phyloP scores from a whole-genome alignment of 1,284 basidiomycete genomes.

The Sporisorium graminicola region DNA sequence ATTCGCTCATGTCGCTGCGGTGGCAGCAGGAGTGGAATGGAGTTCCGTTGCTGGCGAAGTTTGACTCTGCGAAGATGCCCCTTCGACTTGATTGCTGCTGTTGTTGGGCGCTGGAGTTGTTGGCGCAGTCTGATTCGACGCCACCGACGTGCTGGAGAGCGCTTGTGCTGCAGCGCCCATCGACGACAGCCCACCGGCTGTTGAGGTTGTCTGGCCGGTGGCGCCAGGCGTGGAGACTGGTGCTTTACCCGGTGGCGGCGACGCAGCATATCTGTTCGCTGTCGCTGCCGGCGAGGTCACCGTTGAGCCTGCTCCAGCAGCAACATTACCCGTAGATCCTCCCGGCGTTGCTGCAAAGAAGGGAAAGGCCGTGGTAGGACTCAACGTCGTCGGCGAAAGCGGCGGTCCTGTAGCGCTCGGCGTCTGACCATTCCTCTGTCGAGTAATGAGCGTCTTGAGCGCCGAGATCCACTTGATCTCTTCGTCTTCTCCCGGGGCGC shows the following conservation, averaged over 20 bases:
- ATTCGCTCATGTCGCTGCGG: conserved; percentile 10
- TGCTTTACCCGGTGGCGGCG: conserved; percentile 6
- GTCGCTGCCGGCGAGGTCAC: conserved; percentile 11
- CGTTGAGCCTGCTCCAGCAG: neutral
- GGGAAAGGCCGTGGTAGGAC: conserved; percentile 21
- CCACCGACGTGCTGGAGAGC: conserved; percentile 17
- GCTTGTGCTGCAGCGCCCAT: conserved; percentile 46
- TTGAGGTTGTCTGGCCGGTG: neutral
- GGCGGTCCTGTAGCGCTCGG: conserved; percentile 23
- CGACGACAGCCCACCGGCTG: conserved; percentile 18
- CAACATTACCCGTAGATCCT: neutral
- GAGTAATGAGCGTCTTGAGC: conserved; percentile 84
- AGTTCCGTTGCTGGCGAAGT: neutral
- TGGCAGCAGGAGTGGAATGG: neutral
- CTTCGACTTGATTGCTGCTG: neutral
- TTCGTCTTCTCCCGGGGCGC: conserved; percentile 95
- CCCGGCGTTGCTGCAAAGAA: conserved; percentile 16
- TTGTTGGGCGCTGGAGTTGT: neutral
- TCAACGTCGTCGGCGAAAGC: conserved; percentile 30
- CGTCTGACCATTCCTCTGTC: conserved; percentile 48
- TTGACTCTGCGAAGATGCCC: neutral
- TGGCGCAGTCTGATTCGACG: conserved; percentile 8
- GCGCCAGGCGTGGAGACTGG: neutral
- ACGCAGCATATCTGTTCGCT: conserved; percentile 3
- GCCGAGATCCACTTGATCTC: conserved; percentile 98